These are phyloP conservation scores for Trypanosoma caninum DNA, from an alignment of 208 protist species.

Conservation along the genomic window DNA sequence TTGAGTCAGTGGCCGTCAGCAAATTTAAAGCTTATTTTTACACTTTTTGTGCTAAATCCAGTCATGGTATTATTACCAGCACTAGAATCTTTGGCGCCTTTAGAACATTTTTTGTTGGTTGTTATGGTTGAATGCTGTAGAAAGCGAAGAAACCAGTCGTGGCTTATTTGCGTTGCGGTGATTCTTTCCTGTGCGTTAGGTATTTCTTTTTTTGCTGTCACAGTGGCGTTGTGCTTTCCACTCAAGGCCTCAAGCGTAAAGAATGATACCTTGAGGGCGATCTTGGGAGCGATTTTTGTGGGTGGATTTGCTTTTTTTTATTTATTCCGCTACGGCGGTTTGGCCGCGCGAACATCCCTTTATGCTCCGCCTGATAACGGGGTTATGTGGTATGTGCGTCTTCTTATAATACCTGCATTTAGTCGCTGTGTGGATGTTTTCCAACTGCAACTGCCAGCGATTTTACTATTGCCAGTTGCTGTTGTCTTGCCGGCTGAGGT, in stretches of 20 bases:
- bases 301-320: constrained; percentile 10
- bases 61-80: constrained; percentile 39
- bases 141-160: background rate
- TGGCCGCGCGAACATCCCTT: constrained; percentile 31
- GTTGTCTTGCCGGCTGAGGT: constrained; percentile 19
- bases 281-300: constrained; percentile 11
- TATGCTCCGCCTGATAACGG: constrained; percentile 68
- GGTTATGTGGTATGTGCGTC: constrained; percentile 74
- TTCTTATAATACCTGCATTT: constrained; percentile 59
- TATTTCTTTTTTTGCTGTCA: constrained; percentile 48
- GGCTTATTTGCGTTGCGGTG: constrained; percentile 24
- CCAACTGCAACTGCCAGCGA: constrained; percentile 52
- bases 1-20: constrained; percentile 41
- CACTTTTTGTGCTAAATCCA: constrained; percentile 65
- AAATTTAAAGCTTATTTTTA: constrained; percentile 42
- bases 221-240: constrained; percentile 49
- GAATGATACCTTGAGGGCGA: background rate
- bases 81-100: constrained; percentile 49
- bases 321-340: constrained; percentile 1
- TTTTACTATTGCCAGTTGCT: constrained; percentile 32
- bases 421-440: constrained; percentile 43
- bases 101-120: constrained; percentile 55
- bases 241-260: constrained; percentile 32
- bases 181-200: constrained; percentile 32
- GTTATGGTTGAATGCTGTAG: constrained; percentile 35